phyloP scores from a whole-genome alignment of 148 eudicot species.

The Chenopodium formosanum region DNA sequence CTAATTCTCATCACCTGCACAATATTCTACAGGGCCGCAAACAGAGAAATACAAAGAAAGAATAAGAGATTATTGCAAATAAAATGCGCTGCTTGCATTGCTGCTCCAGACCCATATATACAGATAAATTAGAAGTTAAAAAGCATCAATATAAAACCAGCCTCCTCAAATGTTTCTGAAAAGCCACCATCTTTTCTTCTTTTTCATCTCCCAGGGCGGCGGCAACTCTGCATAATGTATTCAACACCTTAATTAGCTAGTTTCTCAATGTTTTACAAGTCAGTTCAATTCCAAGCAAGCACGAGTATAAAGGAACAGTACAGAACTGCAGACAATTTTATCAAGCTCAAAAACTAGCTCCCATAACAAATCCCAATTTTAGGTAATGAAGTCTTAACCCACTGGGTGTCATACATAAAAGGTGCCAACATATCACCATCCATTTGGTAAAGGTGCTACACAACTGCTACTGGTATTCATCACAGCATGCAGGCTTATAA shows the following conservation, averaged over 20 bases:
- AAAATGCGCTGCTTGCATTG: background rate
- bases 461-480: background rate
- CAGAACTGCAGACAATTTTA: too few species aligned
- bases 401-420: background rate
- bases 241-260: background rate
- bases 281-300: background rate
- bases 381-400: background rate
- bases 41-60: conserved; percentile 9
- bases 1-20: conserved; percentile 9
- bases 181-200: conserved; percentile 78
- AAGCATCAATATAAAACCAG: background rate
- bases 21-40: background rate
- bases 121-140: conserved; percentile 16
- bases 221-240: conserved; percentile 51
- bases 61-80: conserved; percentile 14
- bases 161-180: conserved; percentile 42
- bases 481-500: background rate
- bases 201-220: conserved; percentile 55
- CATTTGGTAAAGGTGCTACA: background rate
- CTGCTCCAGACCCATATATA: conserved; percentile 22
- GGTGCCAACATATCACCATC: background rate
- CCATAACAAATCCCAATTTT: background rate
- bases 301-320: background rate
- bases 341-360: background rate
- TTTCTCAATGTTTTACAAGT: conserved; percentile 1